Evolutionary conservation across 1,284 basidiomycete genomes (phyloP), one percentile per base, ranked within the genome.

Genomic region (Limonomyces culmigenus): DNA sequence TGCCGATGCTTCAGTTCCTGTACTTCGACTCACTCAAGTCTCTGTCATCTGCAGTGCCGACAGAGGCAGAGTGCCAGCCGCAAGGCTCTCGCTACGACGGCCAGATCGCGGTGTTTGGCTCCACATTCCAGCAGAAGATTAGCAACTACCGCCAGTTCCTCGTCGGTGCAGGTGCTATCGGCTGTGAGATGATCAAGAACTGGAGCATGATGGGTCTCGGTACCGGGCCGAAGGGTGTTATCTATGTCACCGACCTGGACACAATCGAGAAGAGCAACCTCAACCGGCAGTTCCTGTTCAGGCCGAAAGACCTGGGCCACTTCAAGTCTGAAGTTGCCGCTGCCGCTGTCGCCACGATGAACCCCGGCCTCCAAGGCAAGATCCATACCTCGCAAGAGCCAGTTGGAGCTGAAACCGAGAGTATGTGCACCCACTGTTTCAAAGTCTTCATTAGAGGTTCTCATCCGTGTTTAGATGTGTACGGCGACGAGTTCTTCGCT

Each of bases 111-210:
- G 91, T 99, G 12, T 93, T 99, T 48, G 95, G 95, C 14, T 83
- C 74, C 52, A 54, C 60, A 2, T 98, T 98, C 76, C 95, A 99
- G 50, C 68, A 84, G 29, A 96, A 89, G 65, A 81, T 99, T 41
- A 70, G 75, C 37, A 85, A 88, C 51, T 77, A 88, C 53, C 71
- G 85, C 31, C 87, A 98, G 53, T 99, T 99, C 71, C 70, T 99
- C 19, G 95, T 99, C 36, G 95, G 95, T 5, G 81, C 93, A 16
- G 95, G 95, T 41, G 95, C 95, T 32, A 99, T 99, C 53, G 95
- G 95, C 17, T 99, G 96, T 52, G 95, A 99, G 61, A 98, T 98
- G 95, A 63, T 99, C 50, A 99, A 99, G 69, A 99, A 99, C 59
- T 99, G 95, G 95, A 84, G 86, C 48, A 91, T 99, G 89, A 96